phyloP scores from a whole-genome alignment of 2,329 filamentous ascomycete species.

The Colletotrichum sp. region DNA sequence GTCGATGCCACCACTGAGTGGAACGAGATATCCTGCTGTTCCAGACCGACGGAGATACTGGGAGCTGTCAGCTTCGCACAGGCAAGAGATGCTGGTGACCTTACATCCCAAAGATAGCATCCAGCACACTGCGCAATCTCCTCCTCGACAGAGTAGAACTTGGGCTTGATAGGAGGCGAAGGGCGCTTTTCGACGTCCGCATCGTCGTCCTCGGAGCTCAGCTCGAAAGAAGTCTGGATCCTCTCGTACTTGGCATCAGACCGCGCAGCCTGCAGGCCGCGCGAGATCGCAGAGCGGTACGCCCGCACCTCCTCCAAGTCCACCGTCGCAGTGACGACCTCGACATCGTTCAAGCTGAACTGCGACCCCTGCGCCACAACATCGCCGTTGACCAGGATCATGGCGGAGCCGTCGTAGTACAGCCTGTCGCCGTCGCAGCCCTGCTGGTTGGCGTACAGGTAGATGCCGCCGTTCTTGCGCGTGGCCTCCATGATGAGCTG shows the following conservation, averaged over 20 bases:
- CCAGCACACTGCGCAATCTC: slow-evolving; percentile 70
- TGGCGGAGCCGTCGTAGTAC: slow-evolving; percentile 58
- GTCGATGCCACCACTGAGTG: slow-evolving; percentile 62
- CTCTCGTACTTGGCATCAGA: slow-evolving; percentile 49
- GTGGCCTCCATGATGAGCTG: slow-evolving; percentile 72
- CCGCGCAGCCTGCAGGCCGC: slow-evolving; percentile 62
- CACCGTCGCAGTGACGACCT: slow-evolving; percentile 69
- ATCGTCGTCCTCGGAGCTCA: slow-evolving; percentile 42
- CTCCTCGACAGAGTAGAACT: slow-evolving; percentile 68
- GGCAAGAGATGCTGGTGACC: background rate
- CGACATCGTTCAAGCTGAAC: slow-evolving; percentile 63
- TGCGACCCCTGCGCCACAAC: slow-evolving; percentile 48
- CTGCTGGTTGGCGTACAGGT: slow-evolving; percentile 58
- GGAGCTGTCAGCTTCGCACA: background rate
- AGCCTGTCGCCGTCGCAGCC: slow-evolving; percentile 64
- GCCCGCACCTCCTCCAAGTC: slow-evolving; percentile 75
- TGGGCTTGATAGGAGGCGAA: slow-evolving; percentile 48
- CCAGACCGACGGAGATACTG: slow-evolving; percentile 19
- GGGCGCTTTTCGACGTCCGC: slow-evolving; percentile 42
- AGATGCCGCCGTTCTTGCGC: slow-evolving; percentile 44
- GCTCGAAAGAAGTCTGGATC: slow-evolving; percentile 41
- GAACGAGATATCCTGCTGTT: slow-evolving; percentile 59
- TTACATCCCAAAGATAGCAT: slow-evolving; percentile 67
- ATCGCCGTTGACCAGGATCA: slow-evolving; percentile 68
- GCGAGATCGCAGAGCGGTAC: slow-evolving; percentile 60